Base-by-base conservation (phyloP, 148 eudicot species). In the Limonium bicolor region DNA sequence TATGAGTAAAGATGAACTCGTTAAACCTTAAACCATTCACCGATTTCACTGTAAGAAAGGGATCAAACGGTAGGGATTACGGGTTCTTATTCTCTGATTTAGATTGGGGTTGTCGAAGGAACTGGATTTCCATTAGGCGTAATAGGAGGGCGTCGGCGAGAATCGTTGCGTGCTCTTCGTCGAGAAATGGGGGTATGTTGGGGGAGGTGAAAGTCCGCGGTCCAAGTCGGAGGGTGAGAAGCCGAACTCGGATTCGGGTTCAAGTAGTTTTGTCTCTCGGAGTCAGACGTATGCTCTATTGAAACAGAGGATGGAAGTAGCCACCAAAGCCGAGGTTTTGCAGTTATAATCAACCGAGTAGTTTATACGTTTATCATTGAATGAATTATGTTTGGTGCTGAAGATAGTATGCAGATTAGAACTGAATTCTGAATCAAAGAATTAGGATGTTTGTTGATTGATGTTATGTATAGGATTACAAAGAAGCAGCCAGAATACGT, bases 221-320 rank as follows among this genome's bases (percentile, higher is more conserved):
- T 26, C 60, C 64, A 11, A 53, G 54, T 5, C 47, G 60, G 21
- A 42, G 66, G n/a, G n/a, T 25, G 42, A 45, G 38, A 50, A 54
- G 22, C 16, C 56, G 13, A 37, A 52, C 20, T 25, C 46, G 53
- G 44, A 47, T 27, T 27, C 60, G 26, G 69, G 35, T 21, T 50
- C 58, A 54, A 56, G 53, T 28, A 71, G 86, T 53, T 41, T 49
- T 29, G 44, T 74, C 2, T 65, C 78, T 18, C 41, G 93, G 36
- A 81, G 71, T 55, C 87, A 84, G 51, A 75, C 76, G 14, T 85
- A 90, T 63, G 93, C 85, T 48, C 36, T 84, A 49, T 64, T 90
- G 71, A 90, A 85, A 62, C 99, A 80, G 48, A 77, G 81, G 54
- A 62, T 90, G 99, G 93, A 85, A 61, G 82, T 90, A 6, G 99